Base-by-base conservation (phyloP, 1,284 basidiomycete species). In the Waitea zeae region DNA sequence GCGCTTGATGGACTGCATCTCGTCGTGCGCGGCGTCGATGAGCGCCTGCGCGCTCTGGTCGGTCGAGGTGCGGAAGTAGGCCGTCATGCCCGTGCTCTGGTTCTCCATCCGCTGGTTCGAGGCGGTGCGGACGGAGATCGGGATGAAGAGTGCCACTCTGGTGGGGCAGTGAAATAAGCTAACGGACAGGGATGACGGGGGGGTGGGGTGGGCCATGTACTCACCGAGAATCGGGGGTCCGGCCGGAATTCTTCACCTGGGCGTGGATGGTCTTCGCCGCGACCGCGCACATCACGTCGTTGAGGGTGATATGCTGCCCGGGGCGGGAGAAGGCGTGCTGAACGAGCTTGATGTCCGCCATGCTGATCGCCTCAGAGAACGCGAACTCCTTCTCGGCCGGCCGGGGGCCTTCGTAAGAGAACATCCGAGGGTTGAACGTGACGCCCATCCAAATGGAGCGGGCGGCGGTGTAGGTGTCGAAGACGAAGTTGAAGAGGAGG, bases 241-340 rank as follows among this genome's bases (percentile, higher is more conserved):
- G 26, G 29, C 35, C 35, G 12, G 12, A 12, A 12, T 20, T 22
- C n/a, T 37, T 40, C 24, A 45, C 36, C 34, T 50, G 43, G 17
- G 37, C 32, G 15, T 38, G 48, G 3, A 50, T 37, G 0, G 50
- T 47, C 31, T 52, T 49, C 27, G 42, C 44, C 46, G 51, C 49
- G 11, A 52, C 44, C 1, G 50, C 39, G 32, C 50, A 52, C 29
- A 51, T 44, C 14, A 51, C 46, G 33, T 52, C 50, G 39, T 52
- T 52, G 18, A 52, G 36, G 11, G 50, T 52, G 30, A 52, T 46
- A 18, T 41, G 40, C 11, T 44, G 38, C 38, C 42, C 31, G 20
- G 42, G 38, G 30, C 38, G 42, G 9, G 41, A 44, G 38, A 52
- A 52, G 30, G 50, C 51, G 15, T 45, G 40, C 41, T 52, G 51